Percentiles rank a stretch among this genome's conserved stretches.
Conservation (phyloP, 148 eudicot genomes). For the Selenicereus undatus region DNA sequence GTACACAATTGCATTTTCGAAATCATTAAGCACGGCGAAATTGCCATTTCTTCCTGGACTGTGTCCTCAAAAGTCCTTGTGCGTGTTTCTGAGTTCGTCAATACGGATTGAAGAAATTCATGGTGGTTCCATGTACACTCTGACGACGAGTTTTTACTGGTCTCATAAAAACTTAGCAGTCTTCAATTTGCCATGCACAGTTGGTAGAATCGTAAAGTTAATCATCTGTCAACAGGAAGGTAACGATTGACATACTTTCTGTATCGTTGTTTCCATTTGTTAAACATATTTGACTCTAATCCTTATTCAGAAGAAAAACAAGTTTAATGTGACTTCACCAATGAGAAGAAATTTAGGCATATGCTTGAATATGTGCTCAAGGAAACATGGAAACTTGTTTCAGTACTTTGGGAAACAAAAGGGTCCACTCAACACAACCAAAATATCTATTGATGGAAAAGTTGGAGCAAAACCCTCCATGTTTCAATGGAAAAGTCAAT, state of each 20-base stretch:
- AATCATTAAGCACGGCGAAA: neutral
- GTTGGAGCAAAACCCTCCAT: neutral
- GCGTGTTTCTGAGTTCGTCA: too few relatives aligned
- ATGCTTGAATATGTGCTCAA: conserved; percentile 8
- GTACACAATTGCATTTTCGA: neutral
- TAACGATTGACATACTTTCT: neutral
- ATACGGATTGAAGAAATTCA: neutral
- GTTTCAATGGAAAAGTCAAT: conserved; percentile 6
- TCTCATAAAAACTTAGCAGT: too few relatives aligned
- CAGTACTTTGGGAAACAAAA: conserved; percentile 3
- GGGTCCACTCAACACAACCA: neutral
- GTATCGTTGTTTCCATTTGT: neutral
- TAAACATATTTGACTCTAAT: neutral
- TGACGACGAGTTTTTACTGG: too few relatives aligned
- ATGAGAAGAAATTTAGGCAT: neutral
- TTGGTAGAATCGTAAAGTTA: neutral
- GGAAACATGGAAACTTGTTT: conserved; percentile 21
- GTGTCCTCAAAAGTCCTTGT: neutral
- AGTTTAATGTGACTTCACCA: neutral
- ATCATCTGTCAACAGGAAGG: neutral
- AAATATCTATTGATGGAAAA: neutral
- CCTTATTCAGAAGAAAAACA: neutral
- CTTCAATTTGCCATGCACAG: too few relatives aligned
- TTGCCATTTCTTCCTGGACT: too few relatives aligned
- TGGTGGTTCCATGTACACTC: neutral